Conservation (phyloP, 768 basidiomycete genomes). For the Naganishia randhawae region DNA sequence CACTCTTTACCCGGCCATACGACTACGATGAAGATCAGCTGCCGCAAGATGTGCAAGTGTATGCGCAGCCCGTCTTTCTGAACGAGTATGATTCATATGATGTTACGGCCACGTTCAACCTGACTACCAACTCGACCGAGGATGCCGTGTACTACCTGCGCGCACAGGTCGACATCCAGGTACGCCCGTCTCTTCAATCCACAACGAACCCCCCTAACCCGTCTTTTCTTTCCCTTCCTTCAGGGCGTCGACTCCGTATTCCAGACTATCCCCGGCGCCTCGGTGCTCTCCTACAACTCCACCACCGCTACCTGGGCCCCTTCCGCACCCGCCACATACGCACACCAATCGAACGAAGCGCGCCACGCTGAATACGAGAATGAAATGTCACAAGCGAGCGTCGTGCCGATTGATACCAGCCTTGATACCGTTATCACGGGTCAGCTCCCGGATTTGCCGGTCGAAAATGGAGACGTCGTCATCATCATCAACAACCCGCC, state of each 20-base stretch:
- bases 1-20: conserved; percentile 8
- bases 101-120: conserved; percentile 4
- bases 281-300: neutral
- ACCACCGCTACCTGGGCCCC: neutral
- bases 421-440: neutral
- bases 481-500: neutral
- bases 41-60: conserved; percentile 10
- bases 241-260: neutral
- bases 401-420: neutral
- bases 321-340: neutral
- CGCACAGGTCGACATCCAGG: conserved; percentile 9
- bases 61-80: neutral
- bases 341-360: conserved; percentile 15
- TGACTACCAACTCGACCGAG: neutral
- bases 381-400: neutral
- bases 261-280: neutral
- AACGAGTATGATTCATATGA: neutral
- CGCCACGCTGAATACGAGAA: neutral
- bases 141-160: conserved; percentile 1
- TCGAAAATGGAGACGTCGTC: neutral
- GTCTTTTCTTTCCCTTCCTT: no score
- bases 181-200: no score
- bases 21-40: conserved; percentile 22
- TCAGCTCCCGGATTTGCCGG: conserved; percentile 5
- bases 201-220: no score